A percentile compares a stretch with the other conserved stretches of the same genome.
These are phyloP conservation scores for Moniliophthora roreri DNA, from an alignment of 1,284 basidiomycete genomes.

Conservation along the genomic window DNA sequence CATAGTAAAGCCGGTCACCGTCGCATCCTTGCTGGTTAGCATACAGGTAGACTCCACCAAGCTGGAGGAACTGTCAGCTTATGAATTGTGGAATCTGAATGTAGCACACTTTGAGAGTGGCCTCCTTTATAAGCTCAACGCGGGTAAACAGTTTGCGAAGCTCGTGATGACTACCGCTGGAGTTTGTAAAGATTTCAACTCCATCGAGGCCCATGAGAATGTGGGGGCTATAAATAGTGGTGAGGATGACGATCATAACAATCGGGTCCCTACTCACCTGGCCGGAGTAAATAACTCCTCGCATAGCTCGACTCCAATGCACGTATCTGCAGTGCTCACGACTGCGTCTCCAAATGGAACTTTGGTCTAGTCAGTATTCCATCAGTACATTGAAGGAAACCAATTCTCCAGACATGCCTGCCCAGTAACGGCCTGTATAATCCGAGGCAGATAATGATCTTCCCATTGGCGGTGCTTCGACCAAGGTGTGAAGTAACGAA, in stretches of 20 bases:
- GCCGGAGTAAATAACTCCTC: slow-evolving; percentile 97
- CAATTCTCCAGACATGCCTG: slow-evolving; percentile 54
- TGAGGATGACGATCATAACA: neutral
- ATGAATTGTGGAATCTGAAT: neutral
- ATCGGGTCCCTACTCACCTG: slow-evolving; percentile 55
- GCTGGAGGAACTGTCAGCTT: slow-evolving; percentile 41
- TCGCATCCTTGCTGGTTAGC: slow-evolving; percentile 99
- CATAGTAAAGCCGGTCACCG: slow-evolving; percentile 96
- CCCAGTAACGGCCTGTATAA: slow-evolving; percentile 85
- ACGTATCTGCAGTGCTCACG: slow-evolving; percentile 91
- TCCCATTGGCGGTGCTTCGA: slow-evolving; percentile 85
- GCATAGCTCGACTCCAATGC: slow-evolving; percentile 94
- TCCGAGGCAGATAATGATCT: slow-evolving; percentile 85
- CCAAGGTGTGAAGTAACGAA: slow-evolving; percentile 98
- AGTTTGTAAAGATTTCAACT: slow-evolving; percentile 98
- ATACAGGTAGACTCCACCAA: slow-evolving; percentile 96
- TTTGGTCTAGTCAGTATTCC: slow-evolving; percentile 49
- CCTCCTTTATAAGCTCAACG: slow-evolving; percentile 95
- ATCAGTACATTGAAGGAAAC: neutral
- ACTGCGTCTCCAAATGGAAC: slow-evolving; percentile 97
- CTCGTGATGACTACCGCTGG: slow-evolving; percentile 96
- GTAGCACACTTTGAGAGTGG: slow-evolving; percentile 80
- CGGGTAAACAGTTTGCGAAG: slow-evolving; percentile 91
- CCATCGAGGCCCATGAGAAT: slow-evolving; percentile 97
- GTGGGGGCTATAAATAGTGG: slow-evolving; percentile 68